Base-by-base conservation (phyloP, 2,329 filamentous ascomycete species). In the Sporothrix phasma region DNA sequence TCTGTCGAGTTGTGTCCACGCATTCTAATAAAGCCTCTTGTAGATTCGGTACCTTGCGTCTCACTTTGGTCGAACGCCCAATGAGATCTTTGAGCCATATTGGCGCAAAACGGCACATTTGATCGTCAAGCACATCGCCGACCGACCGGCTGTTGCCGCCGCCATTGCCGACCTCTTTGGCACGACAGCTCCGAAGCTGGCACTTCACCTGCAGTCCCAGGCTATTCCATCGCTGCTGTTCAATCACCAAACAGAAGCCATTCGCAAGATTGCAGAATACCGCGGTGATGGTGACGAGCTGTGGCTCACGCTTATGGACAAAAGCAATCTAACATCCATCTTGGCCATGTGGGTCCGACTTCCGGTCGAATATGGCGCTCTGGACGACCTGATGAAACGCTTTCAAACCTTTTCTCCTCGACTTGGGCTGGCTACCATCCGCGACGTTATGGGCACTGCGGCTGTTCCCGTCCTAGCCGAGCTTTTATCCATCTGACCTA, bases 191-290 rank as follows among this genome's bases (percentile, higher is more conserved):
- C 81, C 86, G 49, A 85, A 89, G 61, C 85, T 97, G 51, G 79
- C 97, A 10, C 75, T 88, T 15, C 75, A 88, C 19, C 89, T 93
- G 8, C 92, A 97, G 73, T 81, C 84, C 15, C 84, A 94, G 69
- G 92, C 92, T 7, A 75, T 99, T 8, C 94, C 95, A 1, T 92
- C 90, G 76, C 81, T 99, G 19, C 89, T 99, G 2, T 78, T 96
- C 45, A 88, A 71, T 70, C 82, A 81, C 64, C 90, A 96, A 65
- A 82, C 95, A 17, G 64, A 29, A 1, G 46, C 64, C 10, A 87
- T 99, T 46, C 83, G 88, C 69, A 88, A 87, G 67, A 90, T 99
- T 69, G 89, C 91, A 0, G 84, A 88, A 69, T 90, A 89, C 61
- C 86, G 89, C 63, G 85, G 89, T 51, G 86, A 90, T 53, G 67